Percentiles rank a stretch among this genome's conserved stretches.
Conservation (phyloP, 2,329 filamentous ascomycete species). For the Pseudogymnoascus sp. region DNA sequence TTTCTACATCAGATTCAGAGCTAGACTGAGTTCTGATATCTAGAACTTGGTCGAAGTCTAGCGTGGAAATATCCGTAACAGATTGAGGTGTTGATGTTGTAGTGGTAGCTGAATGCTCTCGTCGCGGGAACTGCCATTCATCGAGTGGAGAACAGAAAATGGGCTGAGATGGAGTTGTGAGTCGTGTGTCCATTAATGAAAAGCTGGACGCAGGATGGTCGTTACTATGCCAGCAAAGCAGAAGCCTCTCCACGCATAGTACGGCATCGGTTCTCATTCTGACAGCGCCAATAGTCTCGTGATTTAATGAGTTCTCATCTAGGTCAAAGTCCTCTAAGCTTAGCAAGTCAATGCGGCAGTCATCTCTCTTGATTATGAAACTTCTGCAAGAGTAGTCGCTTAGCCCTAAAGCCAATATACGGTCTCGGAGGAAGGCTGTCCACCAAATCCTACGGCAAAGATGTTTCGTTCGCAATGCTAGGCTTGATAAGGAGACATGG, state of each 20-base stretch:
- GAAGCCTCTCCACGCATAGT: constrained; percentile 12
- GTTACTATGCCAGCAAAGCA: constrained; percentile 15
- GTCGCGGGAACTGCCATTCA: neutral
- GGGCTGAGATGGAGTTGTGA: neutral
- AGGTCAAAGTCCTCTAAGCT: constrained; percentile 16
- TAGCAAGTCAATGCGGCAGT: constrained; percentile 13
- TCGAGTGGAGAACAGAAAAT: neutral
- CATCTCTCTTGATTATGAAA: constrained; percentile 11
- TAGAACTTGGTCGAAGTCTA: neutral
- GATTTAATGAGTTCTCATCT: neutral
- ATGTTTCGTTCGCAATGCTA: neutral
- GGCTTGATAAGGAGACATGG: neutral
- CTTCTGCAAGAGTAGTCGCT: neutral
- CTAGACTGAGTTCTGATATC: neutral
- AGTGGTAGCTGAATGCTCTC: neutral
- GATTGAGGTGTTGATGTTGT: neutral
- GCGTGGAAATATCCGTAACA: neutral
- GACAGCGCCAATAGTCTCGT: constrained; percentile 9
- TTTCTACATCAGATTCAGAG: neutral
- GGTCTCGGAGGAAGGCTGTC: neutral
- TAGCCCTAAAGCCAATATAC: neutral
- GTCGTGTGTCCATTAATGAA: neutral
- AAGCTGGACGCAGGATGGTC: neutral
- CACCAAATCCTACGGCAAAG: neutral
- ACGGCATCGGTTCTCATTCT: constrained; percentile 5